Evolutionary conservation across 1,139 yeast genomes (phyloP).

Genomic region (Hyphopichia buzzinii): DNA sequence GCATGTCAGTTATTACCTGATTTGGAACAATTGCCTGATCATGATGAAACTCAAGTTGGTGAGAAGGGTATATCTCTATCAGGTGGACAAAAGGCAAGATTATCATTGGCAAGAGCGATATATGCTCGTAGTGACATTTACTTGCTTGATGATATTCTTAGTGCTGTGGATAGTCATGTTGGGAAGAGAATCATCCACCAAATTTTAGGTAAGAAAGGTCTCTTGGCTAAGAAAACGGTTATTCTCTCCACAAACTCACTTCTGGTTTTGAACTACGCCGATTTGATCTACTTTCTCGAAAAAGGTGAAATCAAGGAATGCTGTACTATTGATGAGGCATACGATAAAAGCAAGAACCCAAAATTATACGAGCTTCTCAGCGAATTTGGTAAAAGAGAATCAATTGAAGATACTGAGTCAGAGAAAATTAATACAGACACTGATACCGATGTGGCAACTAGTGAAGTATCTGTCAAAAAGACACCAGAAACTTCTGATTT

Average conservation of each 20-base stretch:
- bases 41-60: constrained; percentile 90
- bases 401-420: constrained; percentile 1
- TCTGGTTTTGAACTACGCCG: constrained; percentile 21
- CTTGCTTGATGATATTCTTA: constrained; percentile 76
- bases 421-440: not conserved
- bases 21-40: constrained; percentile 75
- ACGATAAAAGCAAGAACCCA: constrained; percentile 16
- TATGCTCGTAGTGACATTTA: constrained; percentile 92
- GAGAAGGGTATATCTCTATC: constrained; percentile 95
- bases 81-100: constrained; percentile 96
- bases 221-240: constrained; percentile 20
- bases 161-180: constrained; percentile 95
- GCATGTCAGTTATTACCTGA: constrained; percentile 89
- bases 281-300: constrained; percentile 19
- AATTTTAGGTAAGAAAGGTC: constrained; percentile 24
- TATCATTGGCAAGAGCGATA: constrained; percentile 91
- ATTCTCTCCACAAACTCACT: constrained; percentile 27
- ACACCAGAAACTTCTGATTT: not conserved
- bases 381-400: constrained; percentile 19
- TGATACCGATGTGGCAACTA: not conserved
- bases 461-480: not conserved
- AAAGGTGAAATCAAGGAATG: constrained; percentile 19
- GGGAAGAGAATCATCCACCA: constrained; percentile 61
- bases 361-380: constrained; percentile 22
- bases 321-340: constrained; percentile 14